Evolutionary conservation across 2,329 filamentous ascomycete species (phyloP), one percentile per base, ranked within the genome.

Genomic region (Penicillium paneum): DNA sequence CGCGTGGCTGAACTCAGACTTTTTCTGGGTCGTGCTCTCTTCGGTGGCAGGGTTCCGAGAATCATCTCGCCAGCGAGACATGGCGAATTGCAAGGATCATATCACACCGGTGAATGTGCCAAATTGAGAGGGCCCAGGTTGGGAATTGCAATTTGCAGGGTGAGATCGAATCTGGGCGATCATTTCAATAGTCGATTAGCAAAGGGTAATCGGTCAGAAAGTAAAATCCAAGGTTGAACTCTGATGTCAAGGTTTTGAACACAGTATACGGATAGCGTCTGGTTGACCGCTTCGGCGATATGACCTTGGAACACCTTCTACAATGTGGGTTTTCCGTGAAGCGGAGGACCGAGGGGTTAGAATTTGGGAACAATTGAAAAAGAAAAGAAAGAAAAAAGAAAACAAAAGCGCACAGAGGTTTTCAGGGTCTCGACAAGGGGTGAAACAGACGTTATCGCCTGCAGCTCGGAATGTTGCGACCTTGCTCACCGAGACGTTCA

Each of bases 141-240:
- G 36, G 39, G 32, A 24, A 46, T 39, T 40, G 42, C 24, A 8
- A 31, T 26, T 31, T 24, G 34, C 8, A 47, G 28, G 26, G 12
- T 36, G 32, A 29, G 26, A 52, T 49, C 28, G 40, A n/a, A 48
- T 21, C 45, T 42, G 40, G 35, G 40, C 28, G 44, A 42, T 42
- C 28, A 36, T 39, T 41, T 38, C 7, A 17, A 12, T 12, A 26
- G n/a, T 40, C n/a, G n/a, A 36, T 39, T 38, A 40, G 42, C 43
- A 31, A 31, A 21, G 31, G 10, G 21, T 17, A 36, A 47, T 32
- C 35, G 48, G 44, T 50, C 38, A 36, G 46, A 54, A 36, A 55
- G 50, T 54, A 54, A 57, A 55, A 62, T 62, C 54, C 54, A 54
- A 44, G 57, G 54, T 54, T 63, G 55, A 63, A 60, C 60, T 58